Evolutionary conservation across 192 early-diverging fungal genomes (phyloP).

Genomic region (Coemansia sp.): DNA sequence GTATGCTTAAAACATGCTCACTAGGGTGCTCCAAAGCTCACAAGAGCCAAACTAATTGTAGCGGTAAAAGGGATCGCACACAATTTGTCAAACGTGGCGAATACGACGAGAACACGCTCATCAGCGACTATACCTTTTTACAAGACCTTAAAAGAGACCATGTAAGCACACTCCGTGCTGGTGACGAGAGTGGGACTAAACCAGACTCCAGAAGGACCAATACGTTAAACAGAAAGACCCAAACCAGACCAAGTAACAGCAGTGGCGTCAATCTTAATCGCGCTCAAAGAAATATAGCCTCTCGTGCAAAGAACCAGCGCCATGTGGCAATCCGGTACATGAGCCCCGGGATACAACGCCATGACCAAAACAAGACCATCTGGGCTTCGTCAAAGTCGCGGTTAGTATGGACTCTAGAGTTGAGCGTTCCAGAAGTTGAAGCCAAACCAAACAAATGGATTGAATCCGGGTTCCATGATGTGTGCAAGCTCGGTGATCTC

Average conservation of each 20-base stretch:
- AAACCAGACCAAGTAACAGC: constrained; percentile 7
- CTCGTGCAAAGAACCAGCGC: constrained; percentile 22
- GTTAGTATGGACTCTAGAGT: constrained; percentile 35
- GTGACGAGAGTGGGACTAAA: constrained; percentile 15
- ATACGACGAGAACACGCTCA: constrained; percentile 65
- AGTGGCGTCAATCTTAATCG: constrained; percentile 5
- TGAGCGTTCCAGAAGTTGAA: constrained; percentile 21
- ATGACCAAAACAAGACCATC: constrained; percentile 31
- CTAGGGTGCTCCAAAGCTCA: constrained; percentile 66
- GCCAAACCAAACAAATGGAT: constrained; percentile 12
- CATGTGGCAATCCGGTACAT: constrained; percentile 34
- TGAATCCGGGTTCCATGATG: constrained; percentile 40
- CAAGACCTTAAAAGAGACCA: constrained; percentile 62
- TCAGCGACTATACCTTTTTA: constrained; percentile 73
- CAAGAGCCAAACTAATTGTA: constrained; percentile 60
- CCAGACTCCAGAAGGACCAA: neutral
- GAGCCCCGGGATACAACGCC: constrained; percentile 39
- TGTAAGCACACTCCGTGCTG: constrained; percentile 50
- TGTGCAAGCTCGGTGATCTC: constrained; percentile 25
- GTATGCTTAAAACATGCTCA: constrained; percentile 63
- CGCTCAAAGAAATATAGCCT: constrained; percentile 19
- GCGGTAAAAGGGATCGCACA: constrained; percentile 63
- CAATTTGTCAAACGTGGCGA: constrained; percentile 61
- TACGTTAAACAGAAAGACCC: neutral
- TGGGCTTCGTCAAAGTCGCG: constrained; percentile 30